These are phyloP conservation scores for Jaltomata sinuosa DNA, from an alignment of 257 asterid genomes.

Conservation along the genomic window DNA sequence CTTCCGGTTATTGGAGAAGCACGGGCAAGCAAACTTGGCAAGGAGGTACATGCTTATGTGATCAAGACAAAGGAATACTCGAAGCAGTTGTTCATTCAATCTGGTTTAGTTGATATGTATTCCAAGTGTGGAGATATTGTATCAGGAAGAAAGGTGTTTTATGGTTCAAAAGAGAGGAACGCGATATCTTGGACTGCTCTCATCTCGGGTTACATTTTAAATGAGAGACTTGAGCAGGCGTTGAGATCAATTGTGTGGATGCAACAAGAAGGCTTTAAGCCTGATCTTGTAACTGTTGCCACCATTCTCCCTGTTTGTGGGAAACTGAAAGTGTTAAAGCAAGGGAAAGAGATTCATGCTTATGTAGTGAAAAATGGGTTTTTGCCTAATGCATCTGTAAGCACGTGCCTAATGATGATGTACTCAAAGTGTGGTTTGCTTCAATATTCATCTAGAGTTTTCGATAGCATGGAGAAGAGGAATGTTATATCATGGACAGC, in stretches of 20 bases:
- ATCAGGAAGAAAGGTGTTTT: slow-evolving; percentile 78
- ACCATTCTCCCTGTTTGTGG: slow-evolving; percentile 92
- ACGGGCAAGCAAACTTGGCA: slow-evolving; percentile 45
- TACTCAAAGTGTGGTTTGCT: slow-evolving; percentile 57
- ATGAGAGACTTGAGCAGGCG: slow-evolving; percentile 80
- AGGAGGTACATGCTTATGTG: slow-evolving; percentile 78
- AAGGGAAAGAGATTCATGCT: slow-evolving; percentile 75
- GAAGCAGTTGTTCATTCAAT: slow-evolving; percentile 55
- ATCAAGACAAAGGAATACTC: slow-evolving; percentile 67
- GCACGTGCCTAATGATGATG: slow-evolving; percentile 89
- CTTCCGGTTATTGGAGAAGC: slow-evolving; percentile 68
- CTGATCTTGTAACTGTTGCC: slow-evolving; percentile 74
- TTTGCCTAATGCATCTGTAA: slow-evolving; percentile 37
- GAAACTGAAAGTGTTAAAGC: slow-evolving; percentile 46
- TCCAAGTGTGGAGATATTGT: slow-evolving; percentile 80
- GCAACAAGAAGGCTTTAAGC: slow-evolving; percentile 93
- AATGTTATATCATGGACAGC: slow-evolving; percentile 89
- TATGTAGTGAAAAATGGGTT: slow-evolving; percentile 54
- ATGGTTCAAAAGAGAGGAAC: slow-evolving; percentile 55
- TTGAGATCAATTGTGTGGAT: slow-evolving; percentile 74
- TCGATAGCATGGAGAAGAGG: slow-evolving; percentile 49
- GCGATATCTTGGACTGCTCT: slow-evolving; percentile 86
- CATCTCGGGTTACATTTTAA: slow-evolving; percentile 64
- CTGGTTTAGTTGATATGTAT: slow-evolving; percentile 85
- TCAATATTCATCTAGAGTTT: slow-evolving; percentile 49